Evolutionary conservation across 352 stramenopile genomes (phyloP).

Genomic region (Blastocystis sp.): DNA sequence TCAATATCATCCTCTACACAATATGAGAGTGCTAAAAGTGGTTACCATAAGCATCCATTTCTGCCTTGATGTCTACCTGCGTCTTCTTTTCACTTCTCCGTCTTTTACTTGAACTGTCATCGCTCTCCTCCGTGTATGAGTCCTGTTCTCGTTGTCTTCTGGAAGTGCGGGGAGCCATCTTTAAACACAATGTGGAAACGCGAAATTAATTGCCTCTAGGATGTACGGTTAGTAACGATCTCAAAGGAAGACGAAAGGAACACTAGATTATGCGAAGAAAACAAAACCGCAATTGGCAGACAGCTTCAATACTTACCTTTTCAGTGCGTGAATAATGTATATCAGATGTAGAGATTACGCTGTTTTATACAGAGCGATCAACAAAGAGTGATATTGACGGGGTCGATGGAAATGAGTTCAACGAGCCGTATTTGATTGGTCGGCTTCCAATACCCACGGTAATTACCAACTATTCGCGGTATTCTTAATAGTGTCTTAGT

Average conservation of each 20-base stretch:
- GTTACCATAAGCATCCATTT: not conserved
- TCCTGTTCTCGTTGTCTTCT: constrained; percentile 4
- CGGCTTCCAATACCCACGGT: not conserved
- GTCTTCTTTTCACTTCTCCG: constrained; percentile 12
- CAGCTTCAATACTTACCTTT: not conserved
- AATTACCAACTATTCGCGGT: not conserved
- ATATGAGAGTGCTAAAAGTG: not conserved
- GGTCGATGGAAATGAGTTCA: not conserved
- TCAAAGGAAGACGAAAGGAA: not conserved
- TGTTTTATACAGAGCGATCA: not conserved
- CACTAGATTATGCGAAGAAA: not conserved
- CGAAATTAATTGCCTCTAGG: not conserved
- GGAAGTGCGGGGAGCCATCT: constrained; percentile 15
- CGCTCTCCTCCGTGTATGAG: constrained; percentile 23
- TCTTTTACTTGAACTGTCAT: constrained; percentile 14
- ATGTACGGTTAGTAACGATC: not conserved
- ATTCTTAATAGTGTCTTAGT: no score
- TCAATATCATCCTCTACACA: constrained; percentile 24
- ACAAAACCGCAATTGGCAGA: not conserved
- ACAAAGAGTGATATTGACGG: not conserved
- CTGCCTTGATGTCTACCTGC: not conserved
- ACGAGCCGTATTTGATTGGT: constrained; percentile 10
- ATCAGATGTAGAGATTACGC: not conserved
- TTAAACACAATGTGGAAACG: constrained; percentile 8
- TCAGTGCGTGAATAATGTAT: no score